Base-by-base conservation (phyloP, 306 rosid genomes). In the Citrullus mucosospermus region DNA sequence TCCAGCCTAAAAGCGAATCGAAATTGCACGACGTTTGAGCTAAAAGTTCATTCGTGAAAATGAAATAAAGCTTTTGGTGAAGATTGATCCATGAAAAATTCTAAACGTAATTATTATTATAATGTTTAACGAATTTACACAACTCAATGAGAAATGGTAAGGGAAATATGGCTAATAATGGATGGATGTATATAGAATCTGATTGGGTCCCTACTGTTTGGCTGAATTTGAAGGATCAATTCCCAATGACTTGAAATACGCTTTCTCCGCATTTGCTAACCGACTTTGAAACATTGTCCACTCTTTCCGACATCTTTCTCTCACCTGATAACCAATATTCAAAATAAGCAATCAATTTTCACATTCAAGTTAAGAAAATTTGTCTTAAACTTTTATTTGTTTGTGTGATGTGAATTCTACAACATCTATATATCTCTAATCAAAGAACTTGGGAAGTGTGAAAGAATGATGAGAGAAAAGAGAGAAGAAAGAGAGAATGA, bases 251-350 rank as follows among this genome's bases (percentile, higher is more conserved):
- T 87, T 88, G 82, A 83, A 91, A 80, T 96, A 96, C 1, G 86
- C 90, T 22, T 78, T 87, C 81, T 96, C 99, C 39, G 99, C 97
- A 61, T 74, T 88, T n/a, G 93, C 77, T 62, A 96, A 39, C 43
- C 99, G 90, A 85, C 84, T 85, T 79, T 85, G 97, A 76, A 95
- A 95, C 90, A 95, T 94, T 4, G 98, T 87, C 98, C 98, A 94
- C 85, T 94, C 98, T 86, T 86, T 94, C 81, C 83, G 87, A 83
- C 98, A 94, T 85, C 98, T 87, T 78, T 94, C 98, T 82, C 97
- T 90, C 75, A 94, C 98, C 98, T 94, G 92, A 38, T 75, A 85
- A 43, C 80, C 81, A 44, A 60, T 41, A 54, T 80, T 67, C n/a
- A 55, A 6, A 55, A 55, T 8, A 51, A 53, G 54, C 78, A 61